Evolutionary conservation across 2,329 filamentous ascomycete species (phyloP), one percentile per base, ranked within the genome.

Genomic region (Epichloe gansuensis): DNA sequence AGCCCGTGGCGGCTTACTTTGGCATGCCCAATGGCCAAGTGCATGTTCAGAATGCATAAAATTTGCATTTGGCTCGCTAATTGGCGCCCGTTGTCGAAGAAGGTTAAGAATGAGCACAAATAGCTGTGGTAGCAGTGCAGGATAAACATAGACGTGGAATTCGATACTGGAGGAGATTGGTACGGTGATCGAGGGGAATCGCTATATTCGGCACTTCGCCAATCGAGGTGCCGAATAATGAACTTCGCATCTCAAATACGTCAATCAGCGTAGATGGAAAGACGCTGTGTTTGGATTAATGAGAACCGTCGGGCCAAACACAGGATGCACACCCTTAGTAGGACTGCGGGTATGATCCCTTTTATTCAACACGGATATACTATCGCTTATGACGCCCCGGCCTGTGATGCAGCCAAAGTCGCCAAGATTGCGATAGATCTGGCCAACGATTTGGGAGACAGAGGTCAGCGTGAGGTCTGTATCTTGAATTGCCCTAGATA

Each of bases 1-100:
- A 91, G 72, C 93, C 93, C 0, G 78, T 96, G 12, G 90, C 90
- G 31, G 91, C 89, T 25, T 98, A 97, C 72, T 98, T 97, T 70
- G 93, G 93, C 38, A 87, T 93, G 81, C 80, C 85, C 45, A 86
- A 88, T 63, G 87, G 87, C 13, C 71, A 83, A 61, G 73, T 84
- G 17, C 59, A 69, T 50, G 61, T 68, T 34, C 66, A 68, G 41
- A 46, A 50, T 41, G 54, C 54, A 49, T 48, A 43, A 46, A 31
- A 31, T 11, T 11, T 31, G 31, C 8, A 11, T 31, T 11, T 31
- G 31, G 31, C 31, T 31, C 31, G 31, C 31, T 31, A 11, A 31
- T 31, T 31, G 31, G 31, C 34, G 7, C 4, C 44, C 28, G 17
- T n/a, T 46, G 23, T 34, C 25, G 13, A 50, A 51, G 31, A 35